Evolutionary conservation across 2,329 filamentous ascomycete genomes (phyloP).

Genomic region (Cylindrodendrum hubeiense): DNA sequence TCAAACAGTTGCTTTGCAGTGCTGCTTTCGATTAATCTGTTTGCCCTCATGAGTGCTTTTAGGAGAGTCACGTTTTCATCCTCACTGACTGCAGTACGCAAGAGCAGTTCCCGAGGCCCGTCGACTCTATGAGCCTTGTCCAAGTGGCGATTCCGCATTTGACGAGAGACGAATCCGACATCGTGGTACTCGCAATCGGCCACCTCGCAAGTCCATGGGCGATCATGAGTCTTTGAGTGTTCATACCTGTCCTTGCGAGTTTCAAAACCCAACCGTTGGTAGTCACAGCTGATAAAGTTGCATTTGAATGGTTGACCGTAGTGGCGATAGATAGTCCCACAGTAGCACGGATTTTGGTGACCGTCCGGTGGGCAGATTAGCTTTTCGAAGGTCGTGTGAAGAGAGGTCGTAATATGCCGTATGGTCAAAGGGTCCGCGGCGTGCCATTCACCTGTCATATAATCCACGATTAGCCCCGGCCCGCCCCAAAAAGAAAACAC

Average conservation of each 20-base stretch:
- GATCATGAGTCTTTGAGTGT: slow-evolving; percentile 15
- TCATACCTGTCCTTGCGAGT: background rate
- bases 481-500: too few species aligned
- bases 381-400: too few species aligned
- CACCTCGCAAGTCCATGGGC: slow-evolving; percentile 42
- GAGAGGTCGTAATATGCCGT: too few species aligned
- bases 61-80: background rate
- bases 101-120: background rate
- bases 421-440: too few species aligned
- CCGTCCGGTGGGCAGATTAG: too few species aligned
- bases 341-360: too few species aligned
- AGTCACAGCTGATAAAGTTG: slow-evolving; percentile 7
- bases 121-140: slow-evolving; percentile 16
- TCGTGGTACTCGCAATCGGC: slow-evolving; percentile 34
- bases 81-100: background rate
- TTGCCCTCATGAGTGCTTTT: too few species aligned
- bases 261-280: background rate
- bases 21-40: too few species aligned
- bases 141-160: slow-evolving; percentile 39
- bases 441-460: too few species aligned
- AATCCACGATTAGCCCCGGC: too few species aligned
- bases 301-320: slow-evolving; percentile 14
- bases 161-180: slow-evolving; percentile 37
- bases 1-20: too few species aligned
- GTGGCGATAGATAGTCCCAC: slow-evolving; percentile 5